These are phyloP conservation scores for Solanum sejunctum DNA, from an alignment of 257 asterid genomes.

Conservation along the genomic window DNA sequence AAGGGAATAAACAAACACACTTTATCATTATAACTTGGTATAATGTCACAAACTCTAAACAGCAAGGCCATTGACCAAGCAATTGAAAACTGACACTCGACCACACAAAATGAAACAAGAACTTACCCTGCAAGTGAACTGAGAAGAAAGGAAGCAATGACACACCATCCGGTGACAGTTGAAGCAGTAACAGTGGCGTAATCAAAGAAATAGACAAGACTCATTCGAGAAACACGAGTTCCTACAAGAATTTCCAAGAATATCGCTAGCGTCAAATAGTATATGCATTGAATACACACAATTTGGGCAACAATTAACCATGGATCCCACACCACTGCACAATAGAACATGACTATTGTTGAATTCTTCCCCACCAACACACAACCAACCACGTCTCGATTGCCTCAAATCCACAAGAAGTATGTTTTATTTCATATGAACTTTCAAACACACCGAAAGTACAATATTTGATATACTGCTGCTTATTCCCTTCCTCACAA, in stretches of 20 bases:
- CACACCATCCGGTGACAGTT: slow-evolving; percentile 82
- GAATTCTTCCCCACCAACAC: not conserved
- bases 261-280: slow-evolving; percentile 59
- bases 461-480: not conserved
- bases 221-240: slow-evolving; percentile 78
- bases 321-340: slow-evolving; percentile 93
- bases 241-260: slow-evolving; percentile 66
- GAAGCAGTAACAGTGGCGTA: slow-evolving; percentile 65
- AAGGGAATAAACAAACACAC: not conserved
- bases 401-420: not conserved
- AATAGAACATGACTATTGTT: slow-evolving; percentile 75
- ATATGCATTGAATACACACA: slow-evolving; percentile 70
- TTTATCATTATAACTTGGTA: not conserved
- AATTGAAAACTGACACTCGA: not conserved
- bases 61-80: not conserved
- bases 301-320: slow-evolving; percentile 95
- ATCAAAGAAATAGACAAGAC: slow-evolving; percentile 87
- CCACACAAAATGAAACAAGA: not conserved
- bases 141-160: slow-evolving; percentile 60
- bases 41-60: not conserved
- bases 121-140: slow-evolving; percentile 84
- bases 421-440: not conserved
- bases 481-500: not conserved
- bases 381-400: not conserved
- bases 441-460: not conserved